Base-by-base conservation (phyloP, 441 rosid species). In the Populus tomentosa region DNA sequence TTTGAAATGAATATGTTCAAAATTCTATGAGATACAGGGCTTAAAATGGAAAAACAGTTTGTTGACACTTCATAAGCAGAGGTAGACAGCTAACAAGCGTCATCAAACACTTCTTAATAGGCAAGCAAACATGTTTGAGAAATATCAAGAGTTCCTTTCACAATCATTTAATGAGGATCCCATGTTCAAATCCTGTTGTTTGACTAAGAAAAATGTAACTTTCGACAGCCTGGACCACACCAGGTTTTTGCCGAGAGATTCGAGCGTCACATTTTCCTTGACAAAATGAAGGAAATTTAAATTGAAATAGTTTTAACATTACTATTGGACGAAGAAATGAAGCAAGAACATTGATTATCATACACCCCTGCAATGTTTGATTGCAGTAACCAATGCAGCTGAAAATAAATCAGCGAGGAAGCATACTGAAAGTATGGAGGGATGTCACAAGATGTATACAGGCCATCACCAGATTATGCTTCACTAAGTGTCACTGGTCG, bases 321-420 rank as follows among this genome's bases (percentile, higher is more conserved):
- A 73, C 77, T 77, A 77, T 73, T 71, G 38, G 68, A 78, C 82
- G 23, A 62, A 32, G 30, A 73, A 63, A 6, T 20, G 8, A 65
- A 28, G 68, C 75, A 63, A 30, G 40, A 33, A 65, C 42, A 78
- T 4, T 18, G 61, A 53, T 74, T 76, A 79, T 77, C 62, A 82
- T 80, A 79, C 75, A 74, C 72, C 75, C 28, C 24, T 28, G 76
- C 78, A 75, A 64, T 35, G 70, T 69, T 59, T 72, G 77, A 77
- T 66, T 76, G 74, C 80, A 71, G 61, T 53, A 53, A 53, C 61
- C 61, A 53, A 0, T 16, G 61, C n/a, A 18, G 61, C 61, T 18
- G 61, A 53, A 18, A 53, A 53, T 53, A 53, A 53, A 16, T 18
- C 61, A 53, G 61, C n/a, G 9, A 53, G 50, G 8, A 53, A 53